A percentile compares a stretch with the other conserved stretches of the same genome.
Evolutionary conservation across 176 grass and related monocot species (phyloP).

Genomic region (Alopecurus myosuroides): DNA sequence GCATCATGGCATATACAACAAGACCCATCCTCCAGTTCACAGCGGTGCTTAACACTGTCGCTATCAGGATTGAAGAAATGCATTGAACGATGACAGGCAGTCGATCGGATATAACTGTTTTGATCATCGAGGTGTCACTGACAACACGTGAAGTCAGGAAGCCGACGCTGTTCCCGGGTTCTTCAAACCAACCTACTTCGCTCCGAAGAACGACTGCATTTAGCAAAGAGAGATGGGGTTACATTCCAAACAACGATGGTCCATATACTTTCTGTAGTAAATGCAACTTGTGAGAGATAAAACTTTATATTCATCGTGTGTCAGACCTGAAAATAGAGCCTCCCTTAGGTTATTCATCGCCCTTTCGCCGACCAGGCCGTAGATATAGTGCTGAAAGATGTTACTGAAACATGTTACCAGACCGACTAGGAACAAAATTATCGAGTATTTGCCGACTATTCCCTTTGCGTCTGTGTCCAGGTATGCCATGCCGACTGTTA

Average conservation of each 20-base stretch:
- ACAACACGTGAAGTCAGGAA: slow-evolving; percentile 42
- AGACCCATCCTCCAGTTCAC: slow-evolving; percentile 67
- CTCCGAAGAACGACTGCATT: slow-evolving; percentile 51
- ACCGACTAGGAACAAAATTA: no score
- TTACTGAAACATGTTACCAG: slow-evolving; percentile 43
- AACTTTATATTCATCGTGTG: background rate
- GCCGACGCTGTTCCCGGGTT: slow-evolving; percentile 40
- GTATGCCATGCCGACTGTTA: slow-evolving; percentile 60
- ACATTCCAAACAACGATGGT: background rate
- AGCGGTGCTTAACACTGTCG: slow-evolving; percentile 36
- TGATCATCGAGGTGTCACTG: slow-evolving; percentile 49
- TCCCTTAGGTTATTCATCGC: slow-evolving; percentile 51
- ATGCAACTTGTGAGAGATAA: background rate
- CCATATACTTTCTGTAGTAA: background rate
- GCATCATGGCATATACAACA: slow-evolving; percentile 55
- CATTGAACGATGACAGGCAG: slow-evolving; percentile 58
- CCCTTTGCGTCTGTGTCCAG: no score
- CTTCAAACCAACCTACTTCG: slow-evolving; percentile 61
- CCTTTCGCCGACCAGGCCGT: slow-evolving; percentile 46
- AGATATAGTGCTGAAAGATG: slow-evolving; percentile 58
- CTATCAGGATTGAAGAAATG: slow-evolving; percentile 62
- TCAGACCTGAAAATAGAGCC: slow-evolving; percentile 60
- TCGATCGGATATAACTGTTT: slow-evolving; percentile 52
- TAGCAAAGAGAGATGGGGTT: slow-evolving; percentile 3
- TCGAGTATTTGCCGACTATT: no score